Conservation (phyloP, 306 rosid genomes). For the Styphnolobium japonicum region DNA sequence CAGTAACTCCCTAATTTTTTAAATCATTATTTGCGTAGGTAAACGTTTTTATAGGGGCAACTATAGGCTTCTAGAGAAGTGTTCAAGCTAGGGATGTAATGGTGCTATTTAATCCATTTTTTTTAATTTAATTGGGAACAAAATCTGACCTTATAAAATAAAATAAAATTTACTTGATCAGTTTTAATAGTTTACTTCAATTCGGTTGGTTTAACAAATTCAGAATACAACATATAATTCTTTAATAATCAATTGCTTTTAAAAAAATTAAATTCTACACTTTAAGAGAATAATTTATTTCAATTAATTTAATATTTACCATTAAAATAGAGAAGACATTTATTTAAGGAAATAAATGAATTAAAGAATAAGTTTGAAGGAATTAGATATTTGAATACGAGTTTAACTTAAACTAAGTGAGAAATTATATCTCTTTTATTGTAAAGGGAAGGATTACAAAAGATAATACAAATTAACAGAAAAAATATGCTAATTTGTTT, state of each 20-base stretch:
- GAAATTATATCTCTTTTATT: too few species aligned
- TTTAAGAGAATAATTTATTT: not conserved
- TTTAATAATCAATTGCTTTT: too few species aligned
- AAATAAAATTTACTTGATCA: not conserved
- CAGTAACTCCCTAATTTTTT: not conserved
- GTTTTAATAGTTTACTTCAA: too few species aligned
- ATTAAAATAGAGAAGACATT: not conserved
- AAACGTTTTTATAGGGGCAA: not conserved
- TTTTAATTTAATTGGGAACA: not conserved
- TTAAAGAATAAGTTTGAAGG: too few species aligned
- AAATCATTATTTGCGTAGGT: slow-evolving; percentile 14
- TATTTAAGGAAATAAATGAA: not conserved
- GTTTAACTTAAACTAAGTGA: too few species aligned
- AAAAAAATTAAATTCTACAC: not conserved
- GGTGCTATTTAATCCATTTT: not conserved
- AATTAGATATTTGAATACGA: too few species aligned
- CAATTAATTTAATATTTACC: not conserved
- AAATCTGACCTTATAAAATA: not conserved
- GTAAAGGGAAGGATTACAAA: too few species aligned
- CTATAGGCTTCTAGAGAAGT: not conserved
- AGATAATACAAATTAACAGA: too few species aligned
- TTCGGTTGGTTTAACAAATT: not conserved
- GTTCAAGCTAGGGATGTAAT: not conserved
- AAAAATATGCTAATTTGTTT: too few species aligned
- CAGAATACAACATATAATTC: not conserved